Evolutionary conservation across 2,329 filamentous ascomycete genomes (phyloP).

Genomic region (Arthrobotrys sphaeroides): DNA sequence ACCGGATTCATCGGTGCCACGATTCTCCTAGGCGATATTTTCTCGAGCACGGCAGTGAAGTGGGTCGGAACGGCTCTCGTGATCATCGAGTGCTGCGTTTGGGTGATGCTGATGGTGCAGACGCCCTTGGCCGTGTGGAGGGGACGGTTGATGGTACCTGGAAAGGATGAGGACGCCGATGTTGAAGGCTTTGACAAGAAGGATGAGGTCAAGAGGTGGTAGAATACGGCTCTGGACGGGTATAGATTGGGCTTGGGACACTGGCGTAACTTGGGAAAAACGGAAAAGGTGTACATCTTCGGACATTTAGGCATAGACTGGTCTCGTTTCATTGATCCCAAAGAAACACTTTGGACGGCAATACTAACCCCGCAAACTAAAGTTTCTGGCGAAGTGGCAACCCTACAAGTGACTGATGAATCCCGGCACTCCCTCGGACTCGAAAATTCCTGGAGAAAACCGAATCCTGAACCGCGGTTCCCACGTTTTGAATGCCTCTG

Average conservation of each 20-base stretch:
- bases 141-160: conserved; percentile 69
- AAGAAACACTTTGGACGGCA: background rate
- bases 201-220: conserved; percentile 41
- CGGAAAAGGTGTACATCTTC: background rate
- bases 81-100: conserved; percentile 67
- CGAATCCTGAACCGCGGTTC: background rate
- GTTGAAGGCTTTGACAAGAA: conserved; percentile 32
- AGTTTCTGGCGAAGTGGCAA: background rate
- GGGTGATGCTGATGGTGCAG: conserved; percentile 66
- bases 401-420: background rate
- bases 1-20: conserved; percentile 71
- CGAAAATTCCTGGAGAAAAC: background rate
- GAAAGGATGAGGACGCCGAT: conserved; percentile 68
- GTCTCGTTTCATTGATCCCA: background rate
- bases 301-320: background rate
- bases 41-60: conserved; percentile 67
- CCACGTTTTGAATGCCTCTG: background rate
- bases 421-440: background rate
- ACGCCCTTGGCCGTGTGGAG: conserved; percentile 66
- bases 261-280: background rate
- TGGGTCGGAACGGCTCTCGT: conserved; percentile 69
- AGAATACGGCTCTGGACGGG: background rate
- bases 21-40: conserved; percentile 67
- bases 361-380: background rate
- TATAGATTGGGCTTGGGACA: background rate